Conservation (phyloP, 805 yeast genomes). For the Yamadazyma laniorum region DNA sequence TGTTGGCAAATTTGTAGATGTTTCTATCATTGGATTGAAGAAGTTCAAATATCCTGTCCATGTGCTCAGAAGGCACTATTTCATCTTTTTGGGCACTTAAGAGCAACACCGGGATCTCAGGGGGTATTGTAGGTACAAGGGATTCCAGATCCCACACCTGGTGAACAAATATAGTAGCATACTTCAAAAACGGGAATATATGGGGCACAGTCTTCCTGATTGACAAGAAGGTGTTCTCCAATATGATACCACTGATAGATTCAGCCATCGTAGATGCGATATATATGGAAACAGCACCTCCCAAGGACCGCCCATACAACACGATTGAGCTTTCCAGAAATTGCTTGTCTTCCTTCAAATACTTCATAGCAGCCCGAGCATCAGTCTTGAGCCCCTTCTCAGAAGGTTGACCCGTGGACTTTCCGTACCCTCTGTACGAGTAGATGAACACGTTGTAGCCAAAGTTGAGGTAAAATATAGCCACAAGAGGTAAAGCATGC, state of each 20-base stretch:
- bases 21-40: slow-evolving; percentile 52
- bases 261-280: slow-evolving; percentile 60
- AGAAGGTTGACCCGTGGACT: slow-evolving; percentile 69
- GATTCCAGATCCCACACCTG: slow-evolving; percentile 81
- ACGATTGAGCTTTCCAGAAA: slow-evolving; percentile 54
- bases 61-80: slow-evolving; percentile 86
- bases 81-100: slow-evolving; percentile 79
- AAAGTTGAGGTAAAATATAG: slow-evolving; percentile 58
- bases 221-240: slow-evolving; percentile 85
- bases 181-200: slow-evolving; percentile 65
- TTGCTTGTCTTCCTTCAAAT: slow-evolving; percentile 52
- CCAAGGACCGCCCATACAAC: slow-evolving; percentile 85
- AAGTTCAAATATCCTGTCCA: slow-evolving; percentile 56
- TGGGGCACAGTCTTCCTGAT: slow-evolving; percentile 71
- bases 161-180: slow-evolving; percentile 61
- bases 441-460: slow-evolving; percentile 78
- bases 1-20: slow-evolving; percentile 53
- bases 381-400: slow-evolving; percentile 82
- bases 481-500: slow-evolving; percentile 77
- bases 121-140: slow-evolving; percentile 50
- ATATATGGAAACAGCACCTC: slow-evolving; percentile 92
- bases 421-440: slow-evolving; percentile 90
- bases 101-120: slow-evolving; percentile 63
- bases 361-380: slow-evolving; percentile 68
- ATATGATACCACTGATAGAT: slow-evolving; percentile 58